Percentiles rank a stretch among this genome's conserved stretches.
These are phyloP conservation scores for Balakata baccata DNA, from an alignment of 345 rosid species.

Conservation along the genomic window DNA sequence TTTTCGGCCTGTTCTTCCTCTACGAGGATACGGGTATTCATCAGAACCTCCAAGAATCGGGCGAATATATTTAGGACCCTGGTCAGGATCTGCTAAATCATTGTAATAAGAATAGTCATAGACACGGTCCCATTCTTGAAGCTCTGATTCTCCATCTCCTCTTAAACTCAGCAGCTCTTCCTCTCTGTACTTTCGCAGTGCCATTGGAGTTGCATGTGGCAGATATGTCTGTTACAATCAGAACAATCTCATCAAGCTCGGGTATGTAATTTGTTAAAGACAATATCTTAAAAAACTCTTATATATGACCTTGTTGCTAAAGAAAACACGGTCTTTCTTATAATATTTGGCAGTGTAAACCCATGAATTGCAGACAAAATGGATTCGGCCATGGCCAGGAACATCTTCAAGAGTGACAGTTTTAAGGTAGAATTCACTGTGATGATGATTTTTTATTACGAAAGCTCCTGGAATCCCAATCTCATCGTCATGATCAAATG, in stretches of 20 bases:
- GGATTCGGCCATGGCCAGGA: conserved; percentile 41
- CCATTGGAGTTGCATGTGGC: conserved; percentile 37
- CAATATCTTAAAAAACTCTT: too few relatives aligned
- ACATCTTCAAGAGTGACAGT: conserved; percentile 41
- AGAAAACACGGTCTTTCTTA: conserved; percentile 36
- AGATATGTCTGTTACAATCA: conserved; percentile 29
- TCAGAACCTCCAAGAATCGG: conserved; percentile 46
- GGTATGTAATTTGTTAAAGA: neutral
- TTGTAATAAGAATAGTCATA: conserved; percentile 48
- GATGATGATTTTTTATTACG: conserved; percentile 39
- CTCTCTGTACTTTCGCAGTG: conserved; percentile 37
- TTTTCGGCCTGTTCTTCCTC: conserved; percentile 46
- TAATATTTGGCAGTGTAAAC: conserved; percentile 37
- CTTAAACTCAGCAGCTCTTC: conserved; percentile 38
- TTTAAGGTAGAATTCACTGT: conserved; percentile 41
- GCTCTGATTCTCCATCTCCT: conserved; percentile 42
- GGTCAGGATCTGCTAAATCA: conserved; percentile 44
- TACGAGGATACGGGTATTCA: conserved; percentile 45
- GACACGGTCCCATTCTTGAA: conserved; percentile 41
- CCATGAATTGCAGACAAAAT: conserved; percentile 52
- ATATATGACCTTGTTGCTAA: conserved; percentile 42
- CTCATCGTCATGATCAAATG: conserved; percentile 37
- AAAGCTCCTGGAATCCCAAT: conserved; percentile 42
- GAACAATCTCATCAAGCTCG: neutral
- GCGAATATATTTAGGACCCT: conserved; percentile 28